phyloP scores from a whole-genome alignment of 2,329 filamentous ascomycete species.

The Pseudonectria buxi region DNA sequence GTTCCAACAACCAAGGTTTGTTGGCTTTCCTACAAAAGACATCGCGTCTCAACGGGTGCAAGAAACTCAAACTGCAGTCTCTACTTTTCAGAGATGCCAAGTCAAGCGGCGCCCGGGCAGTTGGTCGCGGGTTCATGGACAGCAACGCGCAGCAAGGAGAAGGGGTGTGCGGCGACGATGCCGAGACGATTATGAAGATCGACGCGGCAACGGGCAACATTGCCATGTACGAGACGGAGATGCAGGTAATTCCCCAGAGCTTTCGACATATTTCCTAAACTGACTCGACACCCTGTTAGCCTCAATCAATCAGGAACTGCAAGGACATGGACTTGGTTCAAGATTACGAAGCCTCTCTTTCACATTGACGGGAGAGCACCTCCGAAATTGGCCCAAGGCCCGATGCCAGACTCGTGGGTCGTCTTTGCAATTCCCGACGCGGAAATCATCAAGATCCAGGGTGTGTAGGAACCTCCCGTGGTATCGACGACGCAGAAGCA shows the following conservation, averaged over 20 bases:
- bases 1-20: conserved; percentile 2
- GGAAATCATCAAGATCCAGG: conserved; percentile 12
- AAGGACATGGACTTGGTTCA: conserved; percentile 19
- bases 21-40: conserved; percentile 9
- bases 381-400: conserved; percentile 1
- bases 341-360: conserved; percentile 15
- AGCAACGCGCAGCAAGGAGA: not conserved
- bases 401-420: conserved; percentile 8
- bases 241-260: conserved; percentile 7
- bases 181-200: conserved; percentile 1
- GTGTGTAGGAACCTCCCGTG: conserved; percentile 15
- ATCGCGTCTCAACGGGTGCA: conserved; percentile 14
- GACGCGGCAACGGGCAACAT: conserved; percentile 10
- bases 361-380: conserved; percentile 2
- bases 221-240: conserved; percentile 13
- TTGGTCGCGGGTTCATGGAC: not conserved
- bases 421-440: conserved; percentile 14
- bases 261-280: not conserved
- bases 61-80: conserved; percentile 16
- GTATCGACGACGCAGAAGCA: conserved; percentile 1
- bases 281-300: not conserved
- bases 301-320: not conserved
- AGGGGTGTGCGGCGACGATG: not conserved
- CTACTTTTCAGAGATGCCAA: conserved; percentile 11
- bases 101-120: not conserved